Conservation (phyloP, 2,329 filamentous ascomycete species). For the Colletotrichum musicola region DNA sequence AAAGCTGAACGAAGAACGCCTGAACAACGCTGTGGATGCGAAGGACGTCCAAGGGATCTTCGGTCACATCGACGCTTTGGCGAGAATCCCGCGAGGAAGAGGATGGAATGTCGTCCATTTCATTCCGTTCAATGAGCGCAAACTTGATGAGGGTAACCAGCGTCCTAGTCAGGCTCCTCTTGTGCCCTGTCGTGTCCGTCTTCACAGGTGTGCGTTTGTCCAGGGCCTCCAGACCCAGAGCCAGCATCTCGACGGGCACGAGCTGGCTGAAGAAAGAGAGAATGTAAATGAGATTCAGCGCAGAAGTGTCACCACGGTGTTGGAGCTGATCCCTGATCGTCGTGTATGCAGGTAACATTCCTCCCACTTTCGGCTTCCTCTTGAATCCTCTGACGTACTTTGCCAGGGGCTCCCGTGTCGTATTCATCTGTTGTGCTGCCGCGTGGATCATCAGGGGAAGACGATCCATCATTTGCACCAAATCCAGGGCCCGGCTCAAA, state of each 20-base stretch:
- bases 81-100: conserved; percentile 56
- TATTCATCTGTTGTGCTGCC: conserved; percentile 71
- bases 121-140: conserved; percentile 64
- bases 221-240: conserved; percentile 64
- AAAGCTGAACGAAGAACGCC: conserved; percentile 62
- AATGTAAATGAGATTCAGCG: conserved; percentile 74
- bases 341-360: conserved; percentile 60
- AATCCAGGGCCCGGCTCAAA: conserved; percentile 66
- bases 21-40: conserved; percentile 66
- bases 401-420: conserved; percentile 70
- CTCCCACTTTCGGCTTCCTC: conserved; percentile 66
- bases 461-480: conserved; percentile 73
- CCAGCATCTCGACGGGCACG: conserved; percentile 75
- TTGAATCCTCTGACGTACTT: conserved; percentile 71
- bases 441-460: conserved; percentile 77
- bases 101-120: conserved; percentile 56
- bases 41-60: conserved; percentile 63
- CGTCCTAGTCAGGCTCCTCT: conserved; percentile 59
- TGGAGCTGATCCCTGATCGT: conserved; percentile 64
- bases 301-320: conserved; percentile 60
- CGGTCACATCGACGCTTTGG: conserved; percentile 41
- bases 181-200: conserved; percentile 49
- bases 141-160: conserved; percentile 64
- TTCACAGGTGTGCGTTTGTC: conserved; percentile 61
- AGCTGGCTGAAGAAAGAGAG: conserved; percentile 75